phyloP scores from a whole-genome alignment of 257 asterid genomes.

The Plantago elongata region DNA sequence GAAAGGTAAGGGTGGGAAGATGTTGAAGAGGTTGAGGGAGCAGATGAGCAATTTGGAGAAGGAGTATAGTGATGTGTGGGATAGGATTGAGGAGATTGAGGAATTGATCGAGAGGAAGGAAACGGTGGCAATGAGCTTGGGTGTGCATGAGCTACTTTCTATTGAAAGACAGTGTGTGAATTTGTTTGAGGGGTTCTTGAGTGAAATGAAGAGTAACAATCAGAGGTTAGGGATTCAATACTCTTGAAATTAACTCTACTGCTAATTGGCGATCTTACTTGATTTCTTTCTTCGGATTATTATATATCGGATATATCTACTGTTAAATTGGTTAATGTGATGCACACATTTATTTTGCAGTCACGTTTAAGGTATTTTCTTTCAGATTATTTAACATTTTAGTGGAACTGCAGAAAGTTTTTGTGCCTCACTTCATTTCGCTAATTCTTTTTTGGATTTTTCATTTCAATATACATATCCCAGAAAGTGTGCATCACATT shows the following conservation, averaged over 20 bases:
- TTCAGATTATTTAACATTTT: neutral
- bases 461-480: neutral
- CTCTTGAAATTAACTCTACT: constrained; percentile 8
- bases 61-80: constrained; percentile 50
- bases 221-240: constrained; percentile 41
- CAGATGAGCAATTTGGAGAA: constrained; percentile 38
- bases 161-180: constrained; percentile 82
- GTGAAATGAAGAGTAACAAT: constrained; percentile 38
- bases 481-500: neutral
- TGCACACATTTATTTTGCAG: neutral
- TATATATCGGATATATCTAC: neutral
- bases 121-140: constrained; percentile 64
- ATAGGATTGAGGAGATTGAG: constrained; percentile 68
- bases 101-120: constrained; percentile 60
- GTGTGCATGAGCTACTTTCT: constrained; percentile 78
- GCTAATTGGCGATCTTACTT: neutral
- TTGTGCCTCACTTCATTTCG: neutral
- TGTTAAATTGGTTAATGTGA: constrained; percentile 1
- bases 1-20: constrained; percentile 33
- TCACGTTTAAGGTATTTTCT: neutral
- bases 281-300: neutral
- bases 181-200: constrained; percentile 46
- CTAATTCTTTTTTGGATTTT: neutral
- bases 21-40: constrained; percentile 42
- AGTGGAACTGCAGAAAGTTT: neutral